Base-by-base conservation (phyloP, 495 filamentous ascomycete species). In the Penicillium herquei region DNA sequence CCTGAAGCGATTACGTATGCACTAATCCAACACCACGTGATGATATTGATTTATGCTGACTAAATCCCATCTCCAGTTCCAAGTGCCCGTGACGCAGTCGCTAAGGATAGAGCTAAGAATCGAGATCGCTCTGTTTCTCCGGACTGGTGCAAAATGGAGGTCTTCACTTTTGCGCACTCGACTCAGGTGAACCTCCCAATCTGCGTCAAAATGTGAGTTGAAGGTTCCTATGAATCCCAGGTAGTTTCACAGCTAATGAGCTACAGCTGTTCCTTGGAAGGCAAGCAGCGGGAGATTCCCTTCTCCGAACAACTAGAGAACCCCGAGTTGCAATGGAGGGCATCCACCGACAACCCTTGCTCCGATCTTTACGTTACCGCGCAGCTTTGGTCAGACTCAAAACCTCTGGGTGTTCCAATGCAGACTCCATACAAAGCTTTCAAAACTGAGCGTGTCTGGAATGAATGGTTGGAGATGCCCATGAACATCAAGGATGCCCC, bases 321-420 rank as follows among this genome's bases (percentile, higher is more conserved):
- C 43, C 86, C 93, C 2, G 86, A 96, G 43, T 74, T 98, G 37
- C 82, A 89, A 62, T 88, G 97, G 65, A 81, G 91, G 39, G 92
- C 90, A 39, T 96, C 94, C 18, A 89, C 91, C 52, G 81, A 74
- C 45, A 86, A 82, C 60, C 73, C 81, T 10, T 69, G 84, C 65
- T 96, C 91, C 16, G 94, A 98, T 67, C 86, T 98, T 37, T 97
- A 92, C 61, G 87, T 95, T 16, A 96, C 92, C 3, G 88, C 85
- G 13, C 95, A 97, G 71, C 76, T 96, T 64, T 99, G 92, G 87
- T 91, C 95, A 10, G 92, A 96, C 61, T 96, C 91, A 14, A 98
- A 99, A 65, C 91, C 94, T 12, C 70, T 98, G 55, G 93, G 92
- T 1, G 89, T 97, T 0, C 89, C 91, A 0, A 78, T 96, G 10